phyloP scores from a whole-genome alignment of 208 protist genomes.

The Crithidia bombi region DNA sequence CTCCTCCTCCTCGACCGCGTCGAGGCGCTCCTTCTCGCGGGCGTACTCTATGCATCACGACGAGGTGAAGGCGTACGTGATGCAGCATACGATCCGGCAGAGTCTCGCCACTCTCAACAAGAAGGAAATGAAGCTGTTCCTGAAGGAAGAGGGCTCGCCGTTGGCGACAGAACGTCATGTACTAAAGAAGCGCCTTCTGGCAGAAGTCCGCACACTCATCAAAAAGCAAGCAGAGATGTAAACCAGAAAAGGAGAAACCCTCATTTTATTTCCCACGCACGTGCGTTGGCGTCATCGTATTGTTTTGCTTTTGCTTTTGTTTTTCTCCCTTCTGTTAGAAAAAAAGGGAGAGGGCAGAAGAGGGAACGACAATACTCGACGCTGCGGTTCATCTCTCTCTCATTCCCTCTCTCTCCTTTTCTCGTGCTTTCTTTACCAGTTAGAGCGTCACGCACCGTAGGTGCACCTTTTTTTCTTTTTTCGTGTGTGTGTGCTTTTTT shows the following conservation, averaged over 20 bases:
- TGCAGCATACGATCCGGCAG: conserved; percentile 50
- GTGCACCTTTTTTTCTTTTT: conserved; percentile 13
- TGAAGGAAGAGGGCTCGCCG: conserved; percentile 42
- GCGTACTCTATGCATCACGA: conserved; percentile 30
- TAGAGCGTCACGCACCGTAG: too few species aligned
- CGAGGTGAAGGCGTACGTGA: conserved; percentile 55
- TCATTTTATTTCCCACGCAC: not conserved
- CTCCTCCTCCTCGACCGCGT: conserved; percentile 8
- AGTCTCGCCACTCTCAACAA: conserved; percentile 39
- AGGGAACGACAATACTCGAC: too few species aligned
- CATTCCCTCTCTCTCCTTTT: not conserved
- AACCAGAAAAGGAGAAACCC: not conserved
- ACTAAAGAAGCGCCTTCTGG: conserved; percentile 65
- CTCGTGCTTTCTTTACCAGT: conserved; percentile 12
- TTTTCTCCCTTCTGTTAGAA: too few species aligned
- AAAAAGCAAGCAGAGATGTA: conserved; percentile 17
- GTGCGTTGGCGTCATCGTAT: not conserved
- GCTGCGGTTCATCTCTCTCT: conserved; percentile 5
- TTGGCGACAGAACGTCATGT: conserved; percentile 22
- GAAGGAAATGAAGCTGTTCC: conserved; percentile 43
- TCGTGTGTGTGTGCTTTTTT: conserved; percentile 8
- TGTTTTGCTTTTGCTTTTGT: not conserved
- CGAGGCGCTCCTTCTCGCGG: conserved; percentile 8
- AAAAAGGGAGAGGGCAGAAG: too few species aligned
- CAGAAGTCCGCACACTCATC: conserved; percentile 49